These are phyloP conservation scores for Diddensiella santjacobensis DNA, from an alignment of 805 yeast genomes.

Conservation along the genomic window DNA sequence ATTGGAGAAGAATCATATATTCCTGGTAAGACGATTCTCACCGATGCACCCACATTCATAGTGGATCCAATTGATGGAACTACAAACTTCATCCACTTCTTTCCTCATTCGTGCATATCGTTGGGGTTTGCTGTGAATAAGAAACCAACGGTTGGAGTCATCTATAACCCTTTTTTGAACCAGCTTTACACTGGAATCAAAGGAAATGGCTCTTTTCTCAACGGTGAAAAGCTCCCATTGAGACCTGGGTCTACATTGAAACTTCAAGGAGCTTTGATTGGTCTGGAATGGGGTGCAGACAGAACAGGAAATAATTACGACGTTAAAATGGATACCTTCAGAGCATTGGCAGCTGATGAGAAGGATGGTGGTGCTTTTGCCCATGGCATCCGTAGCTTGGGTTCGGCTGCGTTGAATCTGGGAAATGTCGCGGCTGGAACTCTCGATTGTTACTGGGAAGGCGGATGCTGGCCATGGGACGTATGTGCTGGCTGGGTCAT, in stretches of 20 bases:
- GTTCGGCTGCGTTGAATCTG: constrained; percentile 63
- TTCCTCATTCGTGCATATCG: constrained; percentile 61
- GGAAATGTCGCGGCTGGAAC: constrained; percentile 57
- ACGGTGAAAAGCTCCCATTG: constrained; percentile 42
- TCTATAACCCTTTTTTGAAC: constrained; percentile 57
- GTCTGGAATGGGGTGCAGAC: constrained; percentile 60
- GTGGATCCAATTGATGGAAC: constrained; percentile 68
- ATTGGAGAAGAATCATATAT: constrained; percentile 60
- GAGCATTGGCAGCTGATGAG: constrained; percentile 38
- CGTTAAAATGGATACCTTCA: constrained; percentile 47
- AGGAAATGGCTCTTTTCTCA: constrained; percentile 53
- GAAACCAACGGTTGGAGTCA: constrained; percentile 57
- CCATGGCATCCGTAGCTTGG: constrained; percentile 59
- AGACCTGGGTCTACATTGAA: constrained; percentile 37
- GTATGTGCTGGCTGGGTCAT: constrained; percentile 68
- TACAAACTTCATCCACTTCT: constrained; percentile 59
- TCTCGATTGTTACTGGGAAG: constrained; percentile 64
- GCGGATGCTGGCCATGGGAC: constrained; percentile 69
- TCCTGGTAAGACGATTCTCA: constrained; percentile 45
- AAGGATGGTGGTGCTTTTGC: constrained; percentile 51
- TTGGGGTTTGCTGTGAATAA: constrained; percentile 50
- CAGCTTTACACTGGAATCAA: constrained; percentile 51
- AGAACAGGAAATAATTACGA: constrained; percentile 50
- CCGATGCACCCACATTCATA: constrained; percentile 55
- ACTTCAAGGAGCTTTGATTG: constrained; percentile 51